Base-by-base conservation (phyloP, 495 filamentous ascomycete genomes). In the Beverwykella pulmonaria region DNA sequence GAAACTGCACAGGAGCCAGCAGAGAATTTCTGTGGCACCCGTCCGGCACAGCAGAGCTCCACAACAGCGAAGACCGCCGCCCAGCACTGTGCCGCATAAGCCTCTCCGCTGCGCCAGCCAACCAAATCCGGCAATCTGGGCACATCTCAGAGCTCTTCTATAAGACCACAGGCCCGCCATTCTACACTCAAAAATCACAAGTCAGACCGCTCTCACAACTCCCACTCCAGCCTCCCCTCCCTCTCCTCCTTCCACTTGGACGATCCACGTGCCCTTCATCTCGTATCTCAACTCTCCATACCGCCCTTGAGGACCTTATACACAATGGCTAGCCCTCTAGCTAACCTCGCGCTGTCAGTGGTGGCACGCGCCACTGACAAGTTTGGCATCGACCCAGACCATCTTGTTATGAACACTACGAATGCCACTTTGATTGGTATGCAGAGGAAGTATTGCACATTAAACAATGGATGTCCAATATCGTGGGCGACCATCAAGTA, bases 401-500 rank as follows among this genome's bases (percentile, higher is more conserved):
- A 70, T 57, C 49, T 70, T 56, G 52, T 66, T 26, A n/a, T 66
- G 54, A 70, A 17, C 7, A 62, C 68, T 8, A 70, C 62, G 1
- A 52, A 70, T 29, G 20, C 29, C 15, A 53, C 32, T 15, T 34
- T 63, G 30, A 67, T 67, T 44, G 63, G 19, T 10, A 65, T 61
- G 53, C 59, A 62, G 46, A 53, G 56, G 20, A 65, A 65, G 36
- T 60, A 59, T 25, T 69, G 67, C 50, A 44, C 34, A 12, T 6
- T 64, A 5, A 32, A 25, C 29, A 25, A 60, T 17, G 39, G 39
- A n/a, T 71, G 68, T 27, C 63, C 63, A 15, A 54, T 71, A 7
- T 15, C 14, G 25, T 71, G 68, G 68, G 68, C 63, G 4, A 67
- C 53, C 14, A 60, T 71, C 20, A 19, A 48, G 17, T 82, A 82